phyloP scores from a whole-genome alignment of 257 asterid species.

The Solanum neorickii region DNA sequence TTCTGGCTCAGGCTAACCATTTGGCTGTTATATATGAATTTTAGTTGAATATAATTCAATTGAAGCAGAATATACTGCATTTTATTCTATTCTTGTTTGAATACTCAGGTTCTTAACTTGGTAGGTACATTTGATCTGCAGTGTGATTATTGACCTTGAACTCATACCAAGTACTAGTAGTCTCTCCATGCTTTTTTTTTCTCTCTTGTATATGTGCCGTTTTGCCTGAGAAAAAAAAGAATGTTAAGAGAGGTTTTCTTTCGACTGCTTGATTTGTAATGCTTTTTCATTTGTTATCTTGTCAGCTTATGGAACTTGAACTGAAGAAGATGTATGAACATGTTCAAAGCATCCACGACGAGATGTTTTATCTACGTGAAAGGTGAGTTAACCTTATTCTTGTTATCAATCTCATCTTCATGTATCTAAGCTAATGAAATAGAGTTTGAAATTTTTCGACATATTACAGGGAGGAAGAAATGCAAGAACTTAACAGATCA shows the following conservation, averaged over 20 bases:
- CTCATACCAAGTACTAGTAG: not conserved
- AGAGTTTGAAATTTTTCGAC: not conserved
- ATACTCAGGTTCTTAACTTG: not conserved
- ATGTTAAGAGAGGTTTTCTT: not conserved
- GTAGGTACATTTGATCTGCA: not conserved
- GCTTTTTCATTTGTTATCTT: not conserved
- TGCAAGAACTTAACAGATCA: constrained; percentile 62
- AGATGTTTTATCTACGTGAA: constrained; percentile 72
- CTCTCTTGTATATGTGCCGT: not conserved
- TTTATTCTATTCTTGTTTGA: not conserved
- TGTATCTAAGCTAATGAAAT: not conserved
- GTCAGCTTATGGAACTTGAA: constrained; percentile 61
- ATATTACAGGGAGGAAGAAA: constrained; percentile 59
- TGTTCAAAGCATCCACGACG: constrained; percentile 56
- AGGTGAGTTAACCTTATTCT: constrained; percentile 28
- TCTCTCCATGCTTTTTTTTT: not conserved
- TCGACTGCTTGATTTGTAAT: not conserved
- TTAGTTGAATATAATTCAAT: not conserved
- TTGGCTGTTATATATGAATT: not conserved
- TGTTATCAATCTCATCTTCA: not conserved
- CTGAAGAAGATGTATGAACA: constrained; percentile 60
- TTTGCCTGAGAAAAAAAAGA: not conserved
- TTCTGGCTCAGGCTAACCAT: not conserved
- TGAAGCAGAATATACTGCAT: not conserved
- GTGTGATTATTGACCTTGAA: not conserved